phyloP scores from a whole-genome alignment of 2,329 filamentous ascomycete genomes.

The Escovopsis sp. region DNA sequence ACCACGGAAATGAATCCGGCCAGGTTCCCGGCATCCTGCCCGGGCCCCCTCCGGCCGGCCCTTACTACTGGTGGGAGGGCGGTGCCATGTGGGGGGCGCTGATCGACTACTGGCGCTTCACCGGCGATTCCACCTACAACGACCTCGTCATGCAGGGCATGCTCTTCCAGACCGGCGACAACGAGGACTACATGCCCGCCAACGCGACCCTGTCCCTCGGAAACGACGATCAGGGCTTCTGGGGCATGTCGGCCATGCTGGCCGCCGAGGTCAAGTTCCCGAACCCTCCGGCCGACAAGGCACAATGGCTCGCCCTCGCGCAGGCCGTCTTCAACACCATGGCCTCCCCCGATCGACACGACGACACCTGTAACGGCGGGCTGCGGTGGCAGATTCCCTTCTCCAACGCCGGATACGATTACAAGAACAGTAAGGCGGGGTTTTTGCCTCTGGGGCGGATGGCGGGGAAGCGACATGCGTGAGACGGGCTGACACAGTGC shows the following conservation, averaged over 20 bases:
- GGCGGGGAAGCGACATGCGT: too few species aligned
- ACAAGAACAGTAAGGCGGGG: slow-evolving; percentile 43
- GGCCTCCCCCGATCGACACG: slow-evolving; percentile 43
- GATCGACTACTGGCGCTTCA: slow-evolving; percentile 51
- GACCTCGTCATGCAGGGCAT: slow-evolving; percentile 34
- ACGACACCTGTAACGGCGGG: slow-evolving; percentile 40
- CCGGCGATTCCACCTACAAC: slow-evolving; percentile 45
- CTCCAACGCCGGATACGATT: slow-evolving; percentile 61
- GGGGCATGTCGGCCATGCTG: slow-evolving; percentile 49
- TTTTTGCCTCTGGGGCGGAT: not conserved
- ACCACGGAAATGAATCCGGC: slow-evolving; percentile 30
- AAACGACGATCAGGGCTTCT: slow-evolving; percentile 54
- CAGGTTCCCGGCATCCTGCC: slow-evolving; percentile 33
- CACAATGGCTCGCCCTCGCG: slow-evolving; percentile 42
- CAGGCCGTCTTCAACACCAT: slow-evolving; percentile 49
- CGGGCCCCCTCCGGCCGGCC: slow-evolving; percentile 28
- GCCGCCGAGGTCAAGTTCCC: slow-evolving; percentile 45
- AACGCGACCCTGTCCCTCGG: slow-evolving; percentile 39
- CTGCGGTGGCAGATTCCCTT: slow-evolving; percentile 66
- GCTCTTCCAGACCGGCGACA: slow-evolving; percentile 36
- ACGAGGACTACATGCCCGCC: slow-evolving; percentile 40
- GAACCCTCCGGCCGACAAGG: slow-evolving; percentile 32
- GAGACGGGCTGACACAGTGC: not conserved
- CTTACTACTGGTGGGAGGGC: slow-evolving; percentile 55
- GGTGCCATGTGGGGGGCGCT: slow-evolving; percentile 47